These are phyloP conservation scores for Ricinus communis DNA, from an alignment of 345 rosid genomes.

Conservation along the genomic window DNA sequence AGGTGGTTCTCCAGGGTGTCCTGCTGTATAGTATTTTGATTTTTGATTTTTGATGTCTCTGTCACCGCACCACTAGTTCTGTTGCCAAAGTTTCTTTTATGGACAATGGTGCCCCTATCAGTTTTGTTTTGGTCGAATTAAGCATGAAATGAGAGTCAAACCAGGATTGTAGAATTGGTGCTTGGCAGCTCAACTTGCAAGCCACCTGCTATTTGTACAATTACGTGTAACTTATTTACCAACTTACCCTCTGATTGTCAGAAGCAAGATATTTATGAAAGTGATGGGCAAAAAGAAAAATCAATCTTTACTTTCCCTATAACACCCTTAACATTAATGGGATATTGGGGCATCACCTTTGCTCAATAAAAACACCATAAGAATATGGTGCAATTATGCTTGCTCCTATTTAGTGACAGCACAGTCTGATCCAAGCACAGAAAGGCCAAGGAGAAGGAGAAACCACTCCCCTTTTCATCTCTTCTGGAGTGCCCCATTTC, in stretches of 20 bases:
- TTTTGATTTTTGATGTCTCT: neutral
- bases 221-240: slow-evolving; percentile 11
- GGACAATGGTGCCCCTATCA: neutral
- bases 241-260: neutral
- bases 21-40: neutral
- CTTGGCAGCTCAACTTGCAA: neutral
- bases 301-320: neutral
- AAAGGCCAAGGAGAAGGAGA: neutral
- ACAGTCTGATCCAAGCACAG: neutral
- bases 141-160: neutral
- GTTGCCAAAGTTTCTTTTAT: neutral
- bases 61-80: no score
- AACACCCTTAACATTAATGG: neutral
- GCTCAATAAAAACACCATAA: neutral
- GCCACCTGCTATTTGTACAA: neutral
- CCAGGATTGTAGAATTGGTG: neutral
- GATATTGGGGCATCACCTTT: neutral
- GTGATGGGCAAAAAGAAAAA: neutral
- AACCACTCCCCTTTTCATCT: neutral
- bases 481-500: neutral
- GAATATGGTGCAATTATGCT: neutral
- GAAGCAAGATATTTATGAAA: slow-evolving; percentile 25
- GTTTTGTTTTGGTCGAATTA: no score
- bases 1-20: neutral
- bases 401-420: neutral